Base-by-base conservation (phyloP, 176 grass and related monocot species). In the Juncus effusus region DNA sequence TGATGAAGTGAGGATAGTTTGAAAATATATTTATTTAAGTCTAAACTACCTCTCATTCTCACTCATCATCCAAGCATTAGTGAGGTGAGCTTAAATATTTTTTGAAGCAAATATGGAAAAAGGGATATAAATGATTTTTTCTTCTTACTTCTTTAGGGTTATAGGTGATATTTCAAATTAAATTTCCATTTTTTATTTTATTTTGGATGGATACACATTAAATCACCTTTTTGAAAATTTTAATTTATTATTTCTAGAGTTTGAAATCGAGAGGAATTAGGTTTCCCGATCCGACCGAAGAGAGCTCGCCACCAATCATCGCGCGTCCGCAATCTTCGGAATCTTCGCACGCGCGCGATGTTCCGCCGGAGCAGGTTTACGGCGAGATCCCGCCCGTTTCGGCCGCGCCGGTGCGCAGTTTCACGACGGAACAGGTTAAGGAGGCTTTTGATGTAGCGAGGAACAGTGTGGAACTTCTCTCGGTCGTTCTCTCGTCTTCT, bases 221-320 rank as follows among this genome's bases (percentile, higher is more conserved):
- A 28, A 28, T 28, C 19, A 28, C 19, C 19, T 28, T 28, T 1
- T 28, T 28, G 19, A 28, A 28, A n/a, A n/a, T n/a, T n/a, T n/a
- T n/a, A n/a, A n/a, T n/a, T n/a, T n/a, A n/a, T 45, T 7, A 45
- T 7, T 45, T 45, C 42, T 45, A 4, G 91, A 95, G 91, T 68
- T 69, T 95, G 83, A 95, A 95, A 90, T 95, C 91, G 70, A 90
- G 87, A 84, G 90, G 86, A 64, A 75, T 95, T 57, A 78, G 81
- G 50, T 95, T 95, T 81, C 91, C 91, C 14, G 91, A 86, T 49
- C 78, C 83, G 81, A 83, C 90, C 42, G 83, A 90, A 13, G 91
- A 90, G 73, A 90, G 83, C 45, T 74, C 86, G 62, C 80, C 84
- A 16, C 91, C 91, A 13, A 84, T 90, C 75, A 87, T 95, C 86